Base-by-base conservation (phyloP, 768 basidiomycete genomes). In the Termitomyces sp. region DNA sequence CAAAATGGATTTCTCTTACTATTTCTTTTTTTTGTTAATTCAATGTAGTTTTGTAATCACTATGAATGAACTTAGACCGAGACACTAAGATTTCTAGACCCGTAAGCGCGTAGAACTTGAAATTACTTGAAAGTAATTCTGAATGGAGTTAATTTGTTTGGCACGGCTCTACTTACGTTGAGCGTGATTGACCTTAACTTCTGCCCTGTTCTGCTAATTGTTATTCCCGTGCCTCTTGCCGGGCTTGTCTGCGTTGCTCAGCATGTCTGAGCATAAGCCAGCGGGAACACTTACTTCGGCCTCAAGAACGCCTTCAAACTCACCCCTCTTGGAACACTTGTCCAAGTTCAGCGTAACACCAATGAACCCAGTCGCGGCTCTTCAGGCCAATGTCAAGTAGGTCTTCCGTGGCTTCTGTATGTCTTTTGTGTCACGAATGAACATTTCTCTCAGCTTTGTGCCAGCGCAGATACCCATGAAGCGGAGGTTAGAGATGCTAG, bases 381-480 rank as follows among this genome's bases (percentile, higher is more conserved):
- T 89, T 14, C 83, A 86, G 61, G 80, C 84, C n/a, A 86, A 84
- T 63, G 84, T 91, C 72, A 79, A 89, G 89, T 90, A 70, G 63
- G 84, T 79, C 23, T 54, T 23, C 14, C 39, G 3, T 43, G 25
- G 3, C 14, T 34, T 19, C 57, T 16, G 53, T 30, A 52, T 42
- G 27, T 37, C 35, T 46, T 30, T 12, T 30, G 21, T 34, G 19
- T 56, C 11, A 37, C 30, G 44, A 41, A 46, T 37, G 42, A 7
- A 40, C 43, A 23, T 27, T 58, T 17, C 30, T 14, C 19, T 34
- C 60, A 91, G 89, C 50, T 97, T 94, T 67, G 94, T 87, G 1
- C 94, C 94, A 0, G 81, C 91, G 8, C 82, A 83, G 65, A 88
- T 98, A 64, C 95, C 95, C 16, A 80, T 86, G 58, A 88, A 88